Base-by-base conservation (phyloP, 2,329 filamentous ascomycete species). In the Aspergillus sp. region DNA sequence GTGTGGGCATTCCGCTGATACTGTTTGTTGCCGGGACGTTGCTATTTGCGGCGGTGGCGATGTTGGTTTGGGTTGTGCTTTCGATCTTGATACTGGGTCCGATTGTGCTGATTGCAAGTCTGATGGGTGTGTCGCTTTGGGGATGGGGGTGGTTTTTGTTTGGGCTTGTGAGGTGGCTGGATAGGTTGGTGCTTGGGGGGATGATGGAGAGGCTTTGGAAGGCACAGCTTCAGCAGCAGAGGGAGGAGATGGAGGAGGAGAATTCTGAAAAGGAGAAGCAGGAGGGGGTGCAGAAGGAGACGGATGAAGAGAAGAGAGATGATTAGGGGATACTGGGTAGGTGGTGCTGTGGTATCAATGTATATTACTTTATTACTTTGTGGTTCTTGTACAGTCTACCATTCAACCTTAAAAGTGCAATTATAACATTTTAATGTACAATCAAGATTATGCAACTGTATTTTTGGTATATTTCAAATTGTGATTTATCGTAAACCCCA, bases 1-100 rank as follows among this genome's bases (percentile, higher is more conserved):
- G 71, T 52, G 72, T 70, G 21, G 70, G 70, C 2, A 66, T 74
- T 6, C 71, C 71, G n/a, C 39, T 73, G 23, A 52, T 74, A 11
- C 64, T 73, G 0, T 73, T 73, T 19, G 39, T 73, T 21, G 70
- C 66, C 0, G 71, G 71, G 0, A 68, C 71, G 21, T 67, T 72
- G 27, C 15, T 73, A 4, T 72, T 74, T 50, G 70, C 70, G 0
- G 68, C 67, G 3, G 68, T 73, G 4, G 64, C 71, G 5, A 53
- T 69, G 12, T 12, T 72, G 11, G 59, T 73, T 7, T 73, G 70
- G 70, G 64, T 62, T 6, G 31, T 73, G 11, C 55, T 74, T 27
- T 69, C 69, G 24, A 46, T 72, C 47, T 56, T 74, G 17, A 63
- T 73, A 24, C 61, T 72, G 4, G 70, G 69, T 2, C 71, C 71